Conservation (phyloP, 306 rosid species). For the Prunus mume region DNA sequence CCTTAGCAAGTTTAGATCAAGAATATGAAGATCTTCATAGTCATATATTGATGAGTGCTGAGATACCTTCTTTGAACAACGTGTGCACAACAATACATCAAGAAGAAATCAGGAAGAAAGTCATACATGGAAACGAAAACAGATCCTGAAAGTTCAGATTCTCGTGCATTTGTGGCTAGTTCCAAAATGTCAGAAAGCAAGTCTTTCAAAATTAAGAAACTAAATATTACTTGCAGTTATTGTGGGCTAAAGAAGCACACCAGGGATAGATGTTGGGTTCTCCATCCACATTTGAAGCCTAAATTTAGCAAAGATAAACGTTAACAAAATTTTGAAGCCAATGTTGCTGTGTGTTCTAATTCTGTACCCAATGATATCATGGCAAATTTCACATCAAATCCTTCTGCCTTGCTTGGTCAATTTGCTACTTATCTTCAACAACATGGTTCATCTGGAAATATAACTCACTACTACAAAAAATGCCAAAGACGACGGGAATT, state of each 20-base stretch:
- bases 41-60: not conserved
- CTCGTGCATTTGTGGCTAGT: not conserved
- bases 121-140: not conserved
- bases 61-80: not conserved
- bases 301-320: not conserved
- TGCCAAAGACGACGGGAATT: too few species aligned
- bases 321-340: not conserved
- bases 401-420: not conserved
- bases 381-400: not conserved
- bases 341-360: not conserved
- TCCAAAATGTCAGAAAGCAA: not conserved
- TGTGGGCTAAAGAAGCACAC: not conserved
- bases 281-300: not conserved
- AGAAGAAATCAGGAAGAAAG: slow-evolving; percentile 9
- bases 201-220: too few species aligned
- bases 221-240: not conserved
- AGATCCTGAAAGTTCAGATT: not conserved
- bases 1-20: not conserved
- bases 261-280: not conserved
- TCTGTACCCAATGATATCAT: not conserved
- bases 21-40: not conserved
- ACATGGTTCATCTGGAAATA: not conserved
- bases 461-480: too few species aligned
- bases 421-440: not conserved
- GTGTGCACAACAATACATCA: not conserved